Conservation (phyloP, 208 protist species). For the Crithidia fasciculata region DNA sequence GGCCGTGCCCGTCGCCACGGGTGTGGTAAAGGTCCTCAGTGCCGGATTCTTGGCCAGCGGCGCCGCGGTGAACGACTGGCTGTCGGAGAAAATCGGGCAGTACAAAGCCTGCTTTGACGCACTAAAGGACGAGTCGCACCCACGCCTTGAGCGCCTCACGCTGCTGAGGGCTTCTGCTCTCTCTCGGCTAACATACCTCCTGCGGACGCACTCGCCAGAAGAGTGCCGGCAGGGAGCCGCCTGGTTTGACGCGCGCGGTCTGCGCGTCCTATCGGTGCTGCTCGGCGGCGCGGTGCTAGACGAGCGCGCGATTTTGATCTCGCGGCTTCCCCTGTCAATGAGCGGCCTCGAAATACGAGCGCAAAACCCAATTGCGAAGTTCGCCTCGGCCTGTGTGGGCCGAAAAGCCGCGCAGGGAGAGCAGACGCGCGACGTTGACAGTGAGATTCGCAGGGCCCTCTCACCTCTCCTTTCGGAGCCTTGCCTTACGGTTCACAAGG, state of each 20-base stretch:
- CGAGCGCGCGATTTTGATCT: constrained; percentile 4
- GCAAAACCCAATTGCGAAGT: constrained; percentile 23
- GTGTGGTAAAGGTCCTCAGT: too few relatives aligned
- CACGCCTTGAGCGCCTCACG: constrained; percentile 15
- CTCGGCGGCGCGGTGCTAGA: background rate
- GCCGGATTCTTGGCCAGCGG: too few relatives aligned
- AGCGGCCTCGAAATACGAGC: constrained; percentile 35
- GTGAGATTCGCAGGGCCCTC: constrained; percentile 1
- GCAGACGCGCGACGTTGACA: constrained; percentile 22
- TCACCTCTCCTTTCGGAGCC: constrained; percentile 29
- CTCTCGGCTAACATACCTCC: constrained; percentile 29
- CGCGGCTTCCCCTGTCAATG: constrained; percentile 26
- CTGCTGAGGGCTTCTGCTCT: constrained; percentile 25
- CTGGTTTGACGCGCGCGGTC: constrained; percentile 33
- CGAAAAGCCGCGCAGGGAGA: constrained; percentile 23
- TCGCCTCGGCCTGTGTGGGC: constrained; percentile 29
- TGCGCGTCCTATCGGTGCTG: constrained; percentile 14
- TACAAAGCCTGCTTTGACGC: constrained; percentile 25
- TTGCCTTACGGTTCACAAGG: constrained; percentile 26
- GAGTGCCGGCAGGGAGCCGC: constrained; percentile 15
- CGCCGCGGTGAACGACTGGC: constrained; percentile 1
- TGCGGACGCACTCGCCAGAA: constrained; percentile 30
- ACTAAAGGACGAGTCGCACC: background rate
- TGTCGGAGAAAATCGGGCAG: constrained; percentile 6
- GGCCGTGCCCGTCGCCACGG: too few relatives aligned